Conservation (phyloP, 108 stramenopile species). For the Skeletonema menzelii region DNA sequence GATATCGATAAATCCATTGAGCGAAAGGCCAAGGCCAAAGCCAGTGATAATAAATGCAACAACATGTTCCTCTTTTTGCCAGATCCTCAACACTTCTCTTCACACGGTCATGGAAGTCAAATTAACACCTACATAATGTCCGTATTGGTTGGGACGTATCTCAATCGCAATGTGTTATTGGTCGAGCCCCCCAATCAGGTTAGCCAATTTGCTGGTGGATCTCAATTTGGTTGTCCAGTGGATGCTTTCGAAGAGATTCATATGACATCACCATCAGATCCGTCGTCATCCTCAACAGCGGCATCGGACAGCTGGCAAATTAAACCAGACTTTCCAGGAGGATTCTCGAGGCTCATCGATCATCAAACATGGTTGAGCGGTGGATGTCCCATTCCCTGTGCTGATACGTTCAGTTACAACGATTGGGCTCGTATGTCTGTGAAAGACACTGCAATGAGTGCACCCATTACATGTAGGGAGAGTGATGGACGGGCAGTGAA, state of each 20-base stretch:
- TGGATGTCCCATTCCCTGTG: constrained; percentile 33
- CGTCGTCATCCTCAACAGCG: neutral
- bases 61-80: constrained; percentile 29
- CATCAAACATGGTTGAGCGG: constrained; percentile 33
- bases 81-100: constrained; percentile 15
- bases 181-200: constrained; percentile 14
- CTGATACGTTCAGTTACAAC: constrained; percentile 8
- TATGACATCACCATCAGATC: constrained; percentile 10
- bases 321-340: constrained; percentile 23
- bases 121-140: constrained; percentile 39
- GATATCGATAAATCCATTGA: constrained; percentile 17
- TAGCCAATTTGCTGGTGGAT: constrained; percentile 16
- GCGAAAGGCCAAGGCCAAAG: neutral
- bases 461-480: constrained; percentile 5
- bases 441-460: neutral
- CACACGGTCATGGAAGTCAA: constrained; percentile 39
- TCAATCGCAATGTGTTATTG: constrained; percentile 25
- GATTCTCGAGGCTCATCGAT: constrained; percentile 20
- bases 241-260: constrained; percentile 14
- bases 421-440: constrained; percentile 11
- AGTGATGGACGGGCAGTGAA: constrained; percentile 12
- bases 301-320: neutral
- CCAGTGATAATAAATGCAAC: constrained; percentile 7
- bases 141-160: constrained; percentile 15
- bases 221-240: constrained; percentile 39